Evolutionary conservation across 1,139 yeast genomes (phyloP), one percentile per base, ranked within the genome.

Genomic region (Zygotorulaspora mrakii): DNA sequence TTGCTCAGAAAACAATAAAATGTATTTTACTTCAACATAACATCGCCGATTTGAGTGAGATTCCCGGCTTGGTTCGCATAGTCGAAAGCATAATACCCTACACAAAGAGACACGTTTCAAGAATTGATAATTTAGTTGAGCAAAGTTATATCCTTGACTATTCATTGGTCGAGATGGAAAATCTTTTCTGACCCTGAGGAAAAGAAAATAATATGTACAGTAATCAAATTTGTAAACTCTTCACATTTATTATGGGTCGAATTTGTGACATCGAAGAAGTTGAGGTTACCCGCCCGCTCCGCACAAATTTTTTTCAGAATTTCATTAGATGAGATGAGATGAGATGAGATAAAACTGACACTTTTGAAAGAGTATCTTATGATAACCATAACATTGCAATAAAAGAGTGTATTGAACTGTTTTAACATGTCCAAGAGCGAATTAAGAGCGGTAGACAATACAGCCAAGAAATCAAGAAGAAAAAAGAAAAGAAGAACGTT

Each of bases 61-160:
- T 85, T 28, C 82, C 82, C 2, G 87, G 87, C 2, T 66, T 85
- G 48, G 74, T 84, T 63, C 72, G 71, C 40, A 64, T 81, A 12
- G 70, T 89, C n/a, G 94, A 84, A 43, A 72, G 82, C 17, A 72
- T 88, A 41, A 65, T 86, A 39, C 95, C 96, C 4, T 91, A 91
- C 61, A 83, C 84, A 50, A 89, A 86, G 57, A 77, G 97, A 57
- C 98, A 91, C 61, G 81, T 73, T 55, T 59, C 70, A 25, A 73
- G 97, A 49, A 68, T 86, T 24, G 95, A 86, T 48, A 87, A 76
- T 33, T 67, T 91, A 60, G 66, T 88, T 18, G 96, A 91, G 62
- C 84, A 86, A 57, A 87, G 95, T 57, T 89, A 74, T 56, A 72
- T 87, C 35, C 65, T 91, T 49, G 97, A 91, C 58, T 91, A 85